A percentile compares a stretch with the other conserved stretches of the same genome.
phyloP scores from a whole-genome alignment of 257 asterid species.

The Echium plantagineum region DNA sequence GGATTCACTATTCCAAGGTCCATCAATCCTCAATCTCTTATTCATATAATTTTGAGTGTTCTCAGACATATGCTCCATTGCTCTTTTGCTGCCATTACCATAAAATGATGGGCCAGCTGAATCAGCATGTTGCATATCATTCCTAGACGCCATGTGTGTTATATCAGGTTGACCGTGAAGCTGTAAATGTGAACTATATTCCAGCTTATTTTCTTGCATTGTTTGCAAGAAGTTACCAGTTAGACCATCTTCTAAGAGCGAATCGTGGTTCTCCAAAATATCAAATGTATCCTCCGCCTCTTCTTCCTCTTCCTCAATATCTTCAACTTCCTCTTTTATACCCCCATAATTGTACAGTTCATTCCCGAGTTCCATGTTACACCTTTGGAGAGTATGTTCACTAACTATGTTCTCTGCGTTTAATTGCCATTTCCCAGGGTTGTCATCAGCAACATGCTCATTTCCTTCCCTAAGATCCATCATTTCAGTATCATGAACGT shows the following conservation, averaged over 20 bases:
- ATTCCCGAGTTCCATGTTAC: slow-evolving; percentile 24
- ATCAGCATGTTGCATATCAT: slow-evolving; percentile 29
- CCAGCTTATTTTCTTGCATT: slow-evolving; percentile 36
- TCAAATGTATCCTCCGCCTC: slow-evolving; percentile 31
- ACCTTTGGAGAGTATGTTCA: slow-evolving; percentile 42
- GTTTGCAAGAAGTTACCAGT: slow-evolving; percentile 59
- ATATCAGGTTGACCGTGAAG: slow-evolving; percentile 32
- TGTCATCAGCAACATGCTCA: slow-evolving; percentile 22
- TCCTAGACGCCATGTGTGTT: slow-evolving; percentile 20
- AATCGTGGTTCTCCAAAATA: slow-evolving; percentile 24
- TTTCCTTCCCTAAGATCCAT: slow-evolving; percentile 35
- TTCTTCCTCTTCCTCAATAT: slow-evolving; percentile 28
- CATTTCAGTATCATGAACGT: slow-evolving; percentile 25
- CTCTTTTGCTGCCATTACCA: slow-evolving; percentile 49
- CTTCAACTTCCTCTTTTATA: slow-evolving; percentile 25
- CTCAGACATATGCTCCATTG: slow-evolving; percentile 30
- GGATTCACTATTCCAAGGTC: slow-evolving; percentile 37
- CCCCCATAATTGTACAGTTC: slow-evolving; percentile 17
- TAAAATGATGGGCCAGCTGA: slow-evolving; percentile 25
- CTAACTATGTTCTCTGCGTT: slow-evolving; percentile 29
- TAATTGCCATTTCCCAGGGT: slow-evolving; percentile 42
- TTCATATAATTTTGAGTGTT: slow-evolving; percentile 26
- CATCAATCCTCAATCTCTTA: slow-evolving; percentile 58
- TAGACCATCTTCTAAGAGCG: slow-evolving; percentile 42
- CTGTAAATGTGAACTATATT: slow-evolving; percentile 39